Percentiles rank a stretch among this genome's conserved stretches.
Evolutionary conservation across 345 rosid species (phyloP).

Genomic region (Mercurialis annua): DNA sequence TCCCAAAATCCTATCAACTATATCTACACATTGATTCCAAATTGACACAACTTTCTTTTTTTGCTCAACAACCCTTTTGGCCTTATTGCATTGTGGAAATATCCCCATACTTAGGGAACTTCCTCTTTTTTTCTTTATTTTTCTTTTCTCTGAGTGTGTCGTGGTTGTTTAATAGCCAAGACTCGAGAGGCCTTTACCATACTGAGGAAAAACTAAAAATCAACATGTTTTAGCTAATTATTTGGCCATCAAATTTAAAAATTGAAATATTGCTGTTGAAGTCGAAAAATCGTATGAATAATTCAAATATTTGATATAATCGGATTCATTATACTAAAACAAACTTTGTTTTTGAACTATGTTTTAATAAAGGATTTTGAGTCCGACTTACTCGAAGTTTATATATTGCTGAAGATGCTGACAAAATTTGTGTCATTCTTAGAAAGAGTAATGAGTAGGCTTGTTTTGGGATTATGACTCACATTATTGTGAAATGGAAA

Average conservation of each 20-base stretch:
- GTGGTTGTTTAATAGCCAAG: conserved; percentile 10
- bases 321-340: too few species aligned
- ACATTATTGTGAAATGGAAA: conserved; percentile 5
- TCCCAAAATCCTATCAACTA: conserved; percentile 13
- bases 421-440: not conserved
- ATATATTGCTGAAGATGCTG: not conserved
- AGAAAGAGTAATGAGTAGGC: not conserved
- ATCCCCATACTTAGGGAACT: conserved; percentile 17
- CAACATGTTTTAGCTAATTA: too few species aligned
- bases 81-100: conserved; percentile 5
- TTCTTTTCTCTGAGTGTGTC: conserved; percentile 8
- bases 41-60: conserved; percentile 18
- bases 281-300: too few species aligned
- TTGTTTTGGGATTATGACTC: conserved; percentile 15
- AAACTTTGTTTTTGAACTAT: too few species aligned
- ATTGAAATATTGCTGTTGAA: too few species aligned
- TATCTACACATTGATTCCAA: conserved; percentile 17
- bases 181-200: not conserved
- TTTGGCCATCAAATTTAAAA: too few species aligned
- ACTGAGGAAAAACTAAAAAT: not conserved
- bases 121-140: not conserved
- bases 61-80: conserved; percentile 24
- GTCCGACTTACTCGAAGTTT: too few species aligned
- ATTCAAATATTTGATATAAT: too few species aligned
- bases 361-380: too few species aligned